Evolutionary conservation across 129 eudicot genomes (phyloP), one percentile per base, ranked within the genome.

Genomic region (Logfia minima): DNA sequence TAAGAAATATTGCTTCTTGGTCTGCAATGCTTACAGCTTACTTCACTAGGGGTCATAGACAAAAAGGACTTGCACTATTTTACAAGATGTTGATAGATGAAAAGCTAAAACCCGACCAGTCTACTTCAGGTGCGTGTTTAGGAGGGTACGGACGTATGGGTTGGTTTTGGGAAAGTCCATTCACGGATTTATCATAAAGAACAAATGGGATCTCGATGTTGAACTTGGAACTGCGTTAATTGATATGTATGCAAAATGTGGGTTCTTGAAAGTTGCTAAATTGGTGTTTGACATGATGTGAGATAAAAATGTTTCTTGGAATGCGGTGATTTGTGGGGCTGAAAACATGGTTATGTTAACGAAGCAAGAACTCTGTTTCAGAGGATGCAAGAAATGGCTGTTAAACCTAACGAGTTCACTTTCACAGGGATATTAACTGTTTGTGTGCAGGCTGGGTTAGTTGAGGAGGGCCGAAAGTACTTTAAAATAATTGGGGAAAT

Each of bases 181-280:
- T 41, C 87, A 84, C 45, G 89, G 88, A 41, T 86, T 84, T 35
- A 69, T 75, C n/a, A 13, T 67, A 0, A 90, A 84, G 77, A 86
- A 86, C 78, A 48, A 61, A 7, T 86, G 88, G 88, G 75, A 70
- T 11, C 48, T 88, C 75, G 81, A 79, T 60, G 87, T 86, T 66
- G 84, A 84, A 61, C 77, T 88, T 41, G 96, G 91, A 37, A 86
- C 93, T 14, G 66, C 75, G 45, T 74, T 90, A 29, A 74, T 90
- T 14, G 87, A 90, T 70, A 86, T 86, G 89, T 90, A 90, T 68
- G 93, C 84, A 1, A 90, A 86, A 77, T 86, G 91, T 79, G 93
- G 96, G 11, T 61, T 62, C 70, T 72, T 86, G 66, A 84, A 83
- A 75, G 60, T 61, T 74, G 96, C 96, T 51, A 70, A 24, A 23